Conservation (phyloP, 352 stramenopile genomes). For the Phytophthora nicotianae region DNA sequence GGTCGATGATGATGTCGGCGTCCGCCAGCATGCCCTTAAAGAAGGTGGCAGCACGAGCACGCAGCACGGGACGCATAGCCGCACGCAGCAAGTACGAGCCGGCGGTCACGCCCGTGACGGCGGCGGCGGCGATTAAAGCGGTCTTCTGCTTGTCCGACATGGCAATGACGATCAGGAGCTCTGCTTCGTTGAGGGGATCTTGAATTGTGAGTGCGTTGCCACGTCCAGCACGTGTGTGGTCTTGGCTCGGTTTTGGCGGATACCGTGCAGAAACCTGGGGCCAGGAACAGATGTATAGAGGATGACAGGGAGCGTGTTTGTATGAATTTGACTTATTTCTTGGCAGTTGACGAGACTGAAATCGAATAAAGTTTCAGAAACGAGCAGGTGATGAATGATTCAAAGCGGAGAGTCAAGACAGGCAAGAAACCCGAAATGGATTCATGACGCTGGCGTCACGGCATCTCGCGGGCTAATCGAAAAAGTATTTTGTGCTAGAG, state of each 20-base stretch:
- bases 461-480: neutral
- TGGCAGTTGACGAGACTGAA: constrained; percentile 8
- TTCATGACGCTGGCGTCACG: constrained; percentile 27
- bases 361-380: constrained; percentile 5
- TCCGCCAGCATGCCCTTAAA: constrained; percentile 84
- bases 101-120: constrained; percentile 64
- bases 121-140: constrained; percentile 68
- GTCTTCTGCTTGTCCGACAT: constrained; percentile 74
- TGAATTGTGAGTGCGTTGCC: constrained; percentile 36
- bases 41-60: constrained; percentile 69
- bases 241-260: constrained; percentile 20
- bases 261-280: constrained; percentile 31
- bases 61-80: constrained; percentile 74
- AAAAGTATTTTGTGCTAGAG: neutral
- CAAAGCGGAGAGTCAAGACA: constrained; percentile 8
- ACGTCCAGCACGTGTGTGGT: constrained; percentile 15
- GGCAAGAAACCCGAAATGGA: constrained; percentile 30
- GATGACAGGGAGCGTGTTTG: constrained; percentile 14
- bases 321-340: constrained; percentile 18
- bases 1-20: constrained; percentile 80
- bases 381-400: constrained; percentile 1
- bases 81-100: constrained; percentile 71
- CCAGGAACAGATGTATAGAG: constrained; percentile 16
- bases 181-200: constrained; percentile 29
- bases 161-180: constrained; percentile 8